Percentiles rank a stretch among this genome's conserved stretches.
phyloP scores from a whole-genome alignment of 805 yeast species.

The Kodamaea fukazawae region DNA sequence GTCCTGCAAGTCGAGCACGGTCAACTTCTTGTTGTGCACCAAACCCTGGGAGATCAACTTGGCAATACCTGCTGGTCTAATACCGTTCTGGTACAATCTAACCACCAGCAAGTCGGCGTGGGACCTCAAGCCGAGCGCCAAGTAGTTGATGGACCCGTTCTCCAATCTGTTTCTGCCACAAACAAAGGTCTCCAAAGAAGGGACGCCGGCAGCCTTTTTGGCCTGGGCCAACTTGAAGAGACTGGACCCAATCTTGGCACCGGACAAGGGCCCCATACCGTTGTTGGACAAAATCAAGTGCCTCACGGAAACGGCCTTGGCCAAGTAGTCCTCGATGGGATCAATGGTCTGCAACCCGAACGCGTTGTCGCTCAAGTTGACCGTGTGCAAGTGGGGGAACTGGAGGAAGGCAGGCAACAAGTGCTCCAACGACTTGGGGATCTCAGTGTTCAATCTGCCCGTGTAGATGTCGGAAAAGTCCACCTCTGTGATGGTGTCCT shows the following conservation, averaged over 20 bases:
- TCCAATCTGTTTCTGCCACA: constrained; percentile 98
- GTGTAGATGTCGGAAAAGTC: constrained; percentile 92
- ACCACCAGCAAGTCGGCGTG: constrained; percentile 72
- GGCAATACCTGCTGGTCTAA: constrained; percentile 88
- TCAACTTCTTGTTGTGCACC: constrained; percentile 54
- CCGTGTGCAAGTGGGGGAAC: constrained; percentile 64
- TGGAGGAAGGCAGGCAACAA: constrained; percentile 71
- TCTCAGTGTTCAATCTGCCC: constrained; percentile 91
- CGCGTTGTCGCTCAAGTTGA: constrained; percentile 92
- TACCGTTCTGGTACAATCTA: constrained; percentile 92
- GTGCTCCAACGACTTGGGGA: constrained; percentile 74
- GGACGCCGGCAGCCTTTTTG: constrained; percentile 51
- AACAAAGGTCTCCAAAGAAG: constrained; percentile 73
- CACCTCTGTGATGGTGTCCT: constrained; percentile 57
- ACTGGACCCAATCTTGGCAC: constrained; percentile 88
- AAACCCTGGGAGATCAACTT: constrained; percentile 73
- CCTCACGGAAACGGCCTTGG: constrained; percentile 73
- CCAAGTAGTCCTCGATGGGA: constrained; percentile 75
- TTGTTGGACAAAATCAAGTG: constrained; percentile 89
- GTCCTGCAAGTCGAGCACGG: constrained; percentile 85
- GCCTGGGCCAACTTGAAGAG: constrained; percentile 66
- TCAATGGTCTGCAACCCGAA: constrained; percentile 94
- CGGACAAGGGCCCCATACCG: constrained; percentile 98
- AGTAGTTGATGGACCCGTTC: constrained; percentile 84
- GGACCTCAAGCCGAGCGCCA: constrained; percentile 80